Base-by-base conservation (phyloP, 106 monocot species). In the Dendrobium huoshanense region DNA sequence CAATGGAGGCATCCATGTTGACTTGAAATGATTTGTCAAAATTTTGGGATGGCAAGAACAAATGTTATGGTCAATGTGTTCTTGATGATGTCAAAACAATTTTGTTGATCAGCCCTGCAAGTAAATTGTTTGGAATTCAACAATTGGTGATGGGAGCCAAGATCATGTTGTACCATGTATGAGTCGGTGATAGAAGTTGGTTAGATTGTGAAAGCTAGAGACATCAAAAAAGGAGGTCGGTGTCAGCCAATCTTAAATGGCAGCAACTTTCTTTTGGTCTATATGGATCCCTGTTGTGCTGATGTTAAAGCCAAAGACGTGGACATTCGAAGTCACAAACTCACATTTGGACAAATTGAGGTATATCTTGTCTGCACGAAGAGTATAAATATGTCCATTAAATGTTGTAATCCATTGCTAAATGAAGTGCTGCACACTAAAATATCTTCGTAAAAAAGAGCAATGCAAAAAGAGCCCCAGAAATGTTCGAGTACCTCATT, bases 21-120 rank as follows among this genome's bases (percentile, higher is more conserved):
- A 87, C 29, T 17, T 83, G 80, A 81, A 87, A 87, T 6, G 72
- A 9, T 33, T 81, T 83, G 9, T 65, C n/a, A 29, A 87, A 87
- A 25, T 84, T 65, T 33, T 33, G 33, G 33, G 33, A 33, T 33
- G 0, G 54, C 48, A 3, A 87, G 41, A 11, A 48, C 81, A 6
- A 87, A 43, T 0, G 80, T 18, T 0, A 58, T 77, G 0, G 80
- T 19, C 1, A 55, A 22, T 33, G 33, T 33, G 33, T 33, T 33
- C 24, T 86, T 82, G 15, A 79, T 42, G 0, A 24, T 22, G 1
- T 75, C 7, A 76, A 86, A 79, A 20, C 82, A 70, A 9, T 44
- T n/a, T 40, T 79, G 24, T 1, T 47, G 74, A 29, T 79, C 67
- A 6, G 25, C 1, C 4, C 4, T 67, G 81, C 81, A 85, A 4